Evolutionary conservation across 2,329 filamentous ascomycete species (phyloP).

Genomic region (Alternaria ethzedia): DNA sequence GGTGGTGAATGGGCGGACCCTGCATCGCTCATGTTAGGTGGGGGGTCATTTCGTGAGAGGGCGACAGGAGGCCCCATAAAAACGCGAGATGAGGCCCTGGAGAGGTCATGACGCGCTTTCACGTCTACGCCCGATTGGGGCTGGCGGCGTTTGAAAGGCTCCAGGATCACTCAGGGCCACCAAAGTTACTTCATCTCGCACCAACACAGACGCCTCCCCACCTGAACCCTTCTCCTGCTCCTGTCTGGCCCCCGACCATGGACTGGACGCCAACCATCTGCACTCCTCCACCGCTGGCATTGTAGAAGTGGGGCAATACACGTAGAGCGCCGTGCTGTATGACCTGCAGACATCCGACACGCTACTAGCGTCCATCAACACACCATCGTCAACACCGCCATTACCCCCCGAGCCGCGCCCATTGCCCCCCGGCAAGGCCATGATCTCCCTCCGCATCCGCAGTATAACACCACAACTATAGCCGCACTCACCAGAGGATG

Average conservation of each 20-base stretch:
- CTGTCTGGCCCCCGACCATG: slow-evolving; percentile 25
- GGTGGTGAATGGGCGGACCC: slow-evolving; percentile 18
- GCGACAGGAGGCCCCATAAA: slow-evolving; percentile 11
- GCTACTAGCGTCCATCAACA: slow-evolving; percentile 26
- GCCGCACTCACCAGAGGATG: slow-evolving; percentile 39
- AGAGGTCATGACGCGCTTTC: slow-evolving; percentile 29
- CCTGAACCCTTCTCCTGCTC: slow-evolving; percentile 18
- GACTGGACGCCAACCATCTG: slow-evolving; percentile 12
- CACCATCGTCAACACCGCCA: slow-evolving; percentile 27
- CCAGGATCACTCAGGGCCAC: slow-evolving; percentile 23
- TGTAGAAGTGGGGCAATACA: slow-evolving; percentile 19
- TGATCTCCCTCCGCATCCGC: slow-evolving; percentile 30
- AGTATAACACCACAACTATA: slow-evolving; percentile 20
- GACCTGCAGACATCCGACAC: slow-evolving; percentile 15
- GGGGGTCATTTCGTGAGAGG: slow-evolving; percentile 22
- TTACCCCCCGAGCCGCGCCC: slow-evolving; percentile 32
- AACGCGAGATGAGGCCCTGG: slow-evolving; percentile 16
- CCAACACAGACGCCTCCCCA: slow-evolving; percentile 17
- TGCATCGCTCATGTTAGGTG: slow-evolving; percentile 33
- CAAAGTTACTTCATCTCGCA: slow-evolving; percentile 21
- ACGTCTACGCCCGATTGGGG: slow-evolving; percentile 17
- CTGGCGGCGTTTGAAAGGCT: slow-evolving; percentile 14
- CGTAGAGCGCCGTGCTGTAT: slow-evolving; percentile 22
- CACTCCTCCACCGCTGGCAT: slow-evolving; percentile 14
- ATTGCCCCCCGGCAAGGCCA: slow-evolving; percentile 37